Conservation (phyloP, 495 filamentous ascomycete species). For the Podospora sp. region DNA sequence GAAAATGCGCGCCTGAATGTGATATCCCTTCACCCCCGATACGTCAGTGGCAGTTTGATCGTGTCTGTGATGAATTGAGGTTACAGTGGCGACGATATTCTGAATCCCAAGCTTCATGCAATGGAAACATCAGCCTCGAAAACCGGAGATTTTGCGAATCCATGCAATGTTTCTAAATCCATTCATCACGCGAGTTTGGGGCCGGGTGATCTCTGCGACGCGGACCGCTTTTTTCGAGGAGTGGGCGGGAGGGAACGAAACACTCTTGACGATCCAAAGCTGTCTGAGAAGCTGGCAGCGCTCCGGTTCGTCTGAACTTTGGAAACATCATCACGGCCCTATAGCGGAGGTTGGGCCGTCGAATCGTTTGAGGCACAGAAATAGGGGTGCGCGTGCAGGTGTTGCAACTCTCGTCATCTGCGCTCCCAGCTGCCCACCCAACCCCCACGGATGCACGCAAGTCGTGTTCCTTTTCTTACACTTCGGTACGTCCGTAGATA, state of each 20-base stretch:
- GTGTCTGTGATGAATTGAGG: neutral
- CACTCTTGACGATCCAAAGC: neutral
- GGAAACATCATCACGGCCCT: neutral
- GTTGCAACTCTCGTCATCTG: neutral
- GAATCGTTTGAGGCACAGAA: neutral
- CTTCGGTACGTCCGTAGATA: constrained; percentile 1
- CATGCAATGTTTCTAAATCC: constrained; percentile 7
- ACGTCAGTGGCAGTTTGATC: neutral
- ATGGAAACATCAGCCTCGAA: neutral
- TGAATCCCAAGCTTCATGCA: neutral
- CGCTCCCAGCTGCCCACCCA: neutral
- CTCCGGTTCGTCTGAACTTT: constrained; percentile 6
- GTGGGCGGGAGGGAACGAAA: neutral
- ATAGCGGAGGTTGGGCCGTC: neutral
- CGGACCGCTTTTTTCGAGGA: neutral
- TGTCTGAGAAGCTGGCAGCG: neutral
- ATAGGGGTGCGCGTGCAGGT: neutral
- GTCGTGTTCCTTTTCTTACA: neutral
- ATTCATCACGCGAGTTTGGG: neutral
- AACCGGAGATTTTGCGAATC: constrained; percentile 2
- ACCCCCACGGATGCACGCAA: neutral
- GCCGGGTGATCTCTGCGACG: constrained; percentile 7
- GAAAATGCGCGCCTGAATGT: neutral
- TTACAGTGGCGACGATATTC: neutral
- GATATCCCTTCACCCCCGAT: neutral